phyloP scores from a whole-genome alignment of 2,329 filamentous ascomycete species.

The Scedosporium boydii region DNA sequence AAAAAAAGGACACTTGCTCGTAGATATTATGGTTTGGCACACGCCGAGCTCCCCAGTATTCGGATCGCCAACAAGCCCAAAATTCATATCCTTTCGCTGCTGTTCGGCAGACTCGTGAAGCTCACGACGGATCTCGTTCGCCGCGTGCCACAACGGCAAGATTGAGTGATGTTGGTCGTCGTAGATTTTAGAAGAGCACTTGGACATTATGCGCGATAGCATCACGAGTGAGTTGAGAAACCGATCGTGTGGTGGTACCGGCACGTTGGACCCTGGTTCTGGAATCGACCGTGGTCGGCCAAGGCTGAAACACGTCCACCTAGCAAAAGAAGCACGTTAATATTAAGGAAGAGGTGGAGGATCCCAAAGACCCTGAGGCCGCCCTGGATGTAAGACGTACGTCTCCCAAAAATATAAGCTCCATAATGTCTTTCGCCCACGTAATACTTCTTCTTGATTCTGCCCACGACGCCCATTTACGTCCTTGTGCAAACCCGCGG shows the following conservation, averaged over 20 bases:
- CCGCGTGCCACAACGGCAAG: constrained; percentile 21
- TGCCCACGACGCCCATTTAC: constrained; percentile 21
- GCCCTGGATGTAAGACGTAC: constrained; percentile 15
- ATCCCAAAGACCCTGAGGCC: too few species aligned
- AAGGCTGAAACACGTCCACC: constrained; percentile 32
- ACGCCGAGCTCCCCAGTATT: constrained; percentile 28
- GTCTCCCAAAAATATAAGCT: constrained; percentile 32
- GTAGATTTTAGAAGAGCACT: constrained; percentile 30
- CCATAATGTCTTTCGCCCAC: constrained; percentile 20
- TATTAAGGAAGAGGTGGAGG: neutral
- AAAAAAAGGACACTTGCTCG: constrained; percentile 20
- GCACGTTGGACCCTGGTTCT: constrained; percentile 24
- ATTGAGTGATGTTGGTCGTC: constrained; percentile 26
- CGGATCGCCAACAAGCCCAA: constrained; percentile 23
- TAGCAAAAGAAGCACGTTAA: constrained; percentile 11
- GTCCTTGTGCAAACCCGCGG: constrained; percentile 33
- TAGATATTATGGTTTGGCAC: constrained; percentile 27
- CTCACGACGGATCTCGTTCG: constrained; percentile 20
- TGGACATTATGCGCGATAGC: constrained; percentile 28
- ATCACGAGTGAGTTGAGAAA: constrained; percentile 24
- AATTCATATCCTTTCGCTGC: constrained; percentile 20
- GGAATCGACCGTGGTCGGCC: constrained; percentile 30
- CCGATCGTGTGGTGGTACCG: constrained; percentile 24
- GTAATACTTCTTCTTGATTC: constrained; percentile 21
- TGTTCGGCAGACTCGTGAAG: constrained; percentile 19